These are phyloP conservation scores for Clonostachys chloroleuca DNA, from an alignment of 2,329 filamentous ascomycete species.

Conservation along the genomic window DNA sequence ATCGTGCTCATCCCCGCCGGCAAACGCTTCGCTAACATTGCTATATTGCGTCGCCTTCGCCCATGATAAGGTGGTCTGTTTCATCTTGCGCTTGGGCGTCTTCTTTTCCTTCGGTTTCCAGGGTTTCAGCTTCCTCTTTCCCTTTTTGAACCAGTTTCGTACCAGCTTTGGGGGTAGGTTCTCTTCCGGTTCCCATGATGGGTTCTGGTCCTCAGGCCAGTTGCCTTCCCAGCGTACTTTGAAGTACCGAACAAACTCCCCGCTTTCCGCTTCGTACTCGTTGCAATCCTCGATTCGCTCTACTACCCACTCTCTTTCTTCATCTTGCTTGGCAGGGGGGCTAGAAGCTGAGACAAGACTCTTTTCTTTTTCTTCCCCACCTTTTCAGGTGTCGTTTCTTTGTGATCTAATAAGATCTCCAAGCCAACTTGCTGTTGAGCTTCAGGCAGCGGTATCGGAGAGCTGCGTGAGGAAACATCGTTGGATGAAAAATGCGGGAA, in stretches of 20 bases:
- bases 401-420: too few relatives aligned
- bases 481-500: too few relatives aligned
- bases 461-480: too few relatives aligned
- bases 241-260: conserved; percentile 33
- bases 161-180: conserved; percentile 40
- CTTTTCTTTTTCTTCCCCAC: too few relatives aligned
- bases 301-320: conserved; percentile 32
- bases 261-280: conserved; percentile 27
- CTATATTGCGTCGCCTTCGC: conserved; percentile 10
- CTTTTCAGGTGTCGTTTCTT: too few relatives aligned
- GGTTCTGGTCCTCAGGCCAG: conserved; percentile 52
- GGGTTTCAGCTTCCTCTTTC: neutral
- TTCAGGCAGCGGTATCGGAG: too few relatives aligned
- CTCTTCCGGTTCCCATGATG: conserved; percentile 52
- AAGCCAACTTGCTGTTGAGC: too few relatives aligned
- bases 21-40: conserved; percentile 22
- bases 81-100: conserved; percentile 6
- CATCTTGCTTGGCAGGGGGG: conserved; percentile 4
- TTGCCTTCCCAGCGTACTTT: conserved; percentile 51
- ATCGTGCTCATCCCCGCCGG: conserved; percentile 5
- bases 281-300: conserved; percentile 36
- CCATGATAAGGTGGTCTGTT: conserved; percentile 14
- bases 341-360: neutral
- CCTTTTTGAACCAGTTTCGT: conserved; percentile 27
- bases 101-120: neutral